Evolutionary conservation across 208 protist genomes (phyloP), one percentile per base, ranked within the genome.

Genomic region (Strigomonas oncopelti): DNA sequence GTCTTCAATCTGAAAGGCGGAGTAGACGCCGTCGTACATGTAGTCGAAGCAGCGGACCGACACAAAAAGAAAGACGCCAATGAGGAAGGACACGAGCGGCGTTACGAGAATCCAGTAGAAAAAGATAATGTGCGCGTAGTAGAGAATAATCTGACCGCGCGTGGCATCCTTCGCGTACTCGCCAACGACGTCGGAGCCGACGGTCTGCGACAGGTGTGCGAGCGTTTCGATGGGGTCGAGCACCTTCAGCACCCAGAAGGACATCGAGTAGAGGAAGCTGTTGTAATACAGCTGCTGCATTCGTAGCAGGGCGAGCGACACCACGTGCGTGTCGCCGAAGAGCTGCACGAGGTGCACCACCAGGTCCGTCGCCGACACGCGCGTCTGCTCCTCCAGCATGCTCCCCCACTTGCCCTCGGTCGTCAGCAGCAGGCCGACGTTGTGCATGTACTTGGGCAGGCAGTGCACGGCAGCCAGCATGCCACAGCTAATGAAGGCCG

Each of bases 1-100:
- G 67, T 90, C 84, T 58, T 94, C 88, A 46, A 94, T 88, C 72
- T 92, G 88, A 67, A 94, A 94, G 5, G 88, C 84, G 1, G 88
- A 90, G 75, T 90, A 92, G 51, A 80, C 79, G 55, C 67, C 77
- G 61, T 94, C 81, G 74, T 92, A 90, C 80, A 87, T 75, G 67
- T 80, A 88, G 72, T 92, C 82, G 58, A 92, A 88, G 16, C 77
- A 69, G 48, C 77, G 73, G 24, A 90, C 85, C 3, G 85, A 91
- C 57, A 89, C 68, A 38, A 88, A 78, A 9, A 94, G 75, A 72
- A 88, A 94, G 34, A 69, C 53, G 31, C 88, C 85, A 64, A 94
- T 88, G 52, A 94, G 71, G 54, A 87, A 83, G 3, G 84, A 92
- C 46, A 90, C 83, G 8, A 94, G 27, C 3, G 88, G 88, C 9